phyloP scores from a whole-genome alignment of 139 green algal species.

The Chlorella sp. region DNA sequence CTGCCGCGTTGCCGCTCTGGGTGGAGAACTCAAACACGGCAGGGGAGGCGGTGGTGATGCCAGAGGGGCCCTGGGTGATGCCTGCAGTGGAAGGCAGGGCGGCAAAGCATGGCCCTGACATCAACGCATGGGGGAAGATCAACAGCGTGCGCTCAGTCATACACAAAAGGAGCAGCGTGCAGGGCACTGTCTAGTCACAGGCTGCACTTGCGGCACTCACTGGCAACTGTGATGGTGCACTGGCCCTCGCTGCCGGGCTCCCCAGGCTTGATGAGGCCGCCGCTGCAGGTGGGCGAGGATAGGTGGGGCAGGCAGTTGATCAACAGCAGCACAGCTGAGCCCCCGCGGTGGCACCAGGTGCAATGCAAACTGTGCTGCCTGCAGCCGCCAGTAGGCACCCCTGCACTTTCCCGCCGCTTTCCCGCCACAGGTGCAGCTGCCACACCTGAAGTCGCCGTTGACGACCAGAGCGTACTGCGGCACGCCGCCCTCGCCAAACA shows the following conservation, averaged over 20 bases:
- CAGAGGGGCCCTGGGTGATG: constrained; percentile 50
- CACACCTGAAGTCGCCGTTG: constrained; percentile 63
- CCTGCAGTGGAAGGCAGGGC: constrained; percentile 35
- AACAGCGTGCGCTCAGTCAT: too few relatives aligned
- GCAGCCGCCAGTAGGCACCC: not conserved
- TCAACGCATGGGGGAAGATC: too few relatives aligned
- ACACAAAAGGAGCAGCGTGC: too few relatives aligned
- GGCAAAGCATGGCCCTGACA: constrained; percentile 8
- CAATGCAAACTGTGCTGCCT: too few relatives aligned
- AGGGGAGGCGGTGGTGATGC: constrained; percentile 24
- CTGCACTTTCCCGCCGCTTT: not conserved
- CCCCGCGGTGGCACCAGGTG: too few relatives aligned
- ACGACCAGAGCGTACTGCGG: constrained; percentile 84
- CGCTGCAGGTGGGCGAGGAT: not conserved
- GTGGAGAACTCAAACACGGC: constrained; percentile 54
- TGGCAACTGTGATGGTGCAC: constrained; percentile 46
- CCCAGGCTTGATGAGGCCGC: constrained; percentile 32
- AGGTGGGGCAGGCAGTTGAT: not conserved
- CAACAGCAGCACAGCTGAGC: too few relatives aligned
- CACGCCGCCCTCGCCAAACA: constrained; percentile 30
- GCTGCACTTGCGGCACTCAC: not conserved
- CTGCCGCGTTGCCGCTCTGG: constrained; percentile 27
- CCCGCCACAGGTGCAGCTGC: not conserved
- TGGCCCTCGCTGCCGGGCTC: not conserved
- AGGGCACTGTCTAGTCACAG: too few relatives aligned